These are phyloP conservation scores for Acanthamoeba sp. DNA, from an alignment of 208 protist species.

Conservation along the genomic window DNA sequence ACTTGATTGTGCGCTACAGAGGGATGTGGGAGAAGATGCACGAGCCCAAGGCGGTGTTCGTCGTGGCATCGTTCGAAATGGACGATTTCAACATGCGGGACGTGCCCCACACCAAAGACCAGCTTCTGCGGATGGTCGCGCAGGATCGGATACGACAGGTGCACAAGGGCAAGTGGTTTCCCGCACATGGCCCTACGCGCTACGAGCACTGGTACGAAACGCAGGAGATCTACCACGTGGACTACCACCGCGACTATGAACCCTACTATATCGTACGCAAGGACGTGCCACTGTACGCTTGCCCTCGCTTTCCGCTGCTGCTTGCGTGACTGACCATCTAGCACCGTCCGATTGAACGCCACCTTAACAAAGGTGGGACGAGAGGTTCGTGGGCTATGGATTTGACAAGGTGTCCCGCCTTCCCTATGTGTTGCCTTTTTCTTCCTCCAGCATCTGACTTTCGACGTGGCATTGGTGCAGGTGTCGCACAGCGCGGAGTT, in stretches of 20 bases:
- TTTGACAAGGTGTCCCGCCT: not conserved
- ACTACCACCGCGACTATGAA: not conserved
- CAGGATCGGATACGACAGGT: not conserved
- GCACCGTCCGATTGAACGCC: no score
- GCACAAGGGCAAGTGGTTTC: constrained; percentile 48
- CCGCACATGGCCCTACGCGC: constrained; percentile 9
- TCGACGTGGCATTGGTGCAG: not conserved
- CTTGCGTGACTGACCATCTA: no score
- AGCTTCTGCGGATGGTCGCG: not conserved
- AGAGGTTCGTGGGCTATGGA: constrained; percentile 28
- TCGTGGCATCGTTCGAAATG: constrained; percentile 42
- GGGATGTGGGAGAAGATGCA: not conserved
- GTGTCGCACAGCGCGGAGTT: not conserved
- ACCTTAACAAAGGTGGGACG: constrained; percentile 54
- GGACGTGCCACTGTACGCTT: constrained; percentile 10
- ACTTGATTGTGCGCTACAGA: not conserved
- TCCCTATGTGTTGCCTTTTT: no score
- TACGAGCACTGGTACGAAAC: constrained; percentile 19
- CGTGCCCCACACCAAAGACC: constrained; percentile 10
- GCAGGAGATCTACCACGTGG: not conserved
- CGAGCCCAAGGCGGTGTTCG: not conserved
- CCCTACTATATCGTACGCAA: constrained; percentile 18
- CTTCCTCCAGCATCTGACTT: no score
- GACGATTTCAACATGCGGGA: constrained; percentile 10
- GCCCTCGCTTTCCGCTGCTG: not conserved